These are phyloP conservation scores for Aphanomyces invadans DNA, from an alignment of 352 stramenopile species.

Conservation along the genomic window DNA sequence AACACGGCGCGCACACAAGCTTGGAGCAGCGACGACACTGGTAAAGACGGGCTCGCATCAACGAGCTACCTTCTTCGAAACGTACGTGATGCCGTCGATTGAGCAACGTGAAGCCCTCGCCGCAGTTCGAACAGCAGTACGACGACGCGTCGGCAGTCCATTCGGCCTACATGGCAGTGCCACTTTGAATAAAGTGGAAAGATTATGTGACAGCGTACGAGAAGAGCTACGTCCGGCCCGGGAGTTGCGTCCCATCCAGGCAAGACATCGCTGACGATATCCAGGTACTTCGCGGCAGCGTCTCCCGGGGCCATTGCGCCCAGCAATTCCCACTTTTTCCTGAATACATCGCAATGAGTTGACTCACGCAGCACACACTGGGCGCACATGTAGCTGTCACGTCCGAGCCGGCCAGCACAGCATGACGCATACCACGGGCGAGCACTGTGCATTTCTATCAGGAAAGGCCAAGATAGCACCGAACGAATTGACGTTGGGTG, in stretches of 20 bases:
- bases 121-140: constrained; percentile 47
- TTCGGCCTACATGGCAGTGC: constrained; percentile 44
- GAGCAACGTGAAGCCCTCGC: constrained; percentile 58
- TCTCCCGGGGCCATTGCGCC: constrained; percentile 3
- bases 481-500: too few species aligned
- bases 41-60: neutral
- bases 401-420: neutral
- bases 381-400: constrained; percentile 4
- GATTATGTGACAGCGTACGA: constrained; percentile 29
- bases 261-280: constrained; percentile 43
- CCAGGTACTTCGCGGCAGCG: constrained; percentile 33
- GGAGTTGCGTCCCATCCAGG: constrained; percentile 48
- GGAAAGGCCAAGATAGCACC: too few species aligned
- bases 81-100: constrained; percentile 65
- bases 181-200: neutral
- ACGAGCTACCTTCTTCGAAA: neutral
- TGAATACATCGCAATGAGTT: neutral
- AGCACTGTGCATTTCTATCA: constrained; percentile 41
- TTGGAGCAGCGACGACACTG: constrained; percentile 56
- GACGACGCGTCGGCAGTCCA: constrained; percentile 59
- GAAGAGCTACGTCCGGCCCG: constrained; percentile 42
- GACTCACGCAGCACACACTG: too few species aligned
- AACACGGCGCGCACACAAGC: constrained; percentile 61
- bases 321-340: constrained; percentile 23
- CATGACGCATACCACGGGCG: constrained; percentile 4